Percentiles rank a stretch among this genome's conserved stretches.
phyloP scores from a whole-genome alignment of 176 grass and related monocot species.

The Chrysopogon serrulatus region DNA sequence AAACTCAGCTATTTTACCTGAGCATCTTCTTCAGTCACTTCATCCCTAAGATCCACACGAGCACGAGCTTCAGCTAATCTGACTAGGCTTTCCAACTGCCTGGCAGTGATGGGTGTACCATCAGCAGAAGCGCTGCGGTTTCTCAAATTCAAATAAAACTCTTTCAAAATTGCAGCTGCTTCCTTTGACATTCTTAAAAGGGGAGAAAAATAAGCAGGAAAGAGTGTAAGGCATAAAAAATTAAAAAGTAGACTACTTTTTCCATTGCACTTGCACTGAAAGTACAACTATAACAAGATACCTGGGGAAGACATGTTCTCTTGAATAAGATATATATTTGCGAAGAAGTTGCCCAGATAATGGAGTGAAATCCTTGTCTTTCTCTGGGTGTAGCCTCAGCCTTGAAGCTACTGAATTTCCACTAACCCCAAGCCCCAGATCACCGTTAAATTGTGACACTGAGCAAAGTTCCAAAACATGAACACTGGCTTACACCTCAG shows the following conservation, averaged over 20 bases:
- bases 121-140: conserved; percentile 55
- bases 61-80: conserved; percentile 95
- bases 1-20: conserved; percentile 29
- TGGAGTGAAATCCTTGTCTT: conserved; percentile 66
- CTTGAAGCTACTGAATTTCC: conserved; percentile 49
- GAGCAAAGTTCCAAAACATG: conserved; percentile 24
- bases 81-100: conserved; percentile 89
- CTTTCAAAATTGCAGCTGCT: conserved; percentile 52
- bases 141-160: conserved; percentile 63
- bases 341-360: conserved; percentile 58
- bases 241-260: not conserved
- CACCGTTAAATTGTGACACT: conserved; percentile 28
- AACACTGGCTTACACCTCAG: conserved; percentile 1
- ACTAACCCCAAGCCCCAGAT: conserved; percentile 11
- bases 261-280: not conserved
- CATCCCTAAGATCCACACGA: conserved; percentile 83
- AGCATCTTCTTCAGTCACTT: conserved; percentile 80
- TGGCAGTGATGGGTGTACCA: conserved; percentile 86
- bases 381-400: conserved; percentile 65
- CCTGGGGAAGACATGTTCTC: conserved; percentile 62
- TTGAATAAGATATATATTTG: conserved; percentile 92
- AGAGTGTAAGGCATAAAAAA: not conserved
- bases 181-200: conserved; percentile 51
- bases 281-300: conserved; percentile 25
- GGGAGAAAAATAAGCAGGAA: conserved; percentile 5